Evolutionary conservation across 2,329 filamentous ascomycete genomes (phyloP).

Genomic region (Colletotrichum agaves): DNA sequence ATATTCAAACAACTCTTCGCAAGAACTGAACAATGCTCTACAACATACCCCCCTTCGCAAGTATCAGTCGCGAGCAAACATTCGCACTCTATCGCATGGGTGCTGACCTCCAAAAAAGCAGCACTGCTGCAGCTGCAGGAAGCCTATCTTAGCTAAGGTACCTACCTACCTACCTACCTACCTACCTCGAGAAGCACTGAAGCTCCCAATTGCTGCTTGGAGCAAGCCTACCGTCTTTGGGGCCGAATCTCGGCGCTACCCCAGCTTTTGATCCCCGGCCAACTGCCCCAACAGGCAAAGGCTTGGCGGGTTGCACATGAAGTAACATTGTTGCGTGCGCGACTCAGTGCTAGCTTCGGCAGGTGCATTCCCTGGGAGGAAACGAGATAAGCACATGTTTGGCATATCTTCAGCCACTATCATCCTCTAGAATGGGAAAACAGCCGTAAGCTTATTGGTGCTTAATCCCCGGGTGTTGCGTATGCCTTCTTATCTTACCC

Average conservation of each 20-base stretch:
- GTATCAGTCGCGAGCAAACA: no score
- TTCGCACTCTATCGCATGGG: no score
- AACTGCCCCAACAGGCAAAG: slow-evolving; percentile 23
- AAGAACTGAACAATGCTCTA: no score
- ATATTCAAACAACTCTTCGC: no score
- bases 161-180: no score
- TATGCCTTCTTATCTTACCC: slow-evolving; percentile 31
- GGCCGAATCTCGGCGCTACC: slow-evolving; percentile 30
- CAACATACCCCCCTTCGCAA: no score
- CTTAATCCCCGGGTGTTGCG: slow-evolving; percentile 27
- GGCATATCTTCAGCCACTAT: not conserved
- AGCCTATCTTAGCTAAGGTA: not conserved
- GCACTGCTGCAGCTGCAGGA: not conserved
- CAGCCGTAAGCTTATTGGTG: slow-evolving; percentile 8
- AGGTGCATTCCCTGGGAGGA: not conserved
- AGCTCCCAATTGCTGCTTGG: not conserved
- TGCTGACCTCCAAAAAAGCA: no score
- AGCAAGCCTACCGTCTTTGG: not conserved
- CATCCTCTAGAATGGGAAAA: not conserved
- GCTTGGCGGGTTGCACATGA: not conserved
- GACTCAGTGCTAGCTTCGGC: not conserved
- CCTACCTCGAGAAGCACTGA: not conserved
- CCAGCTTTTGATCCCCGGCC: slow-evolving; percentile 14
- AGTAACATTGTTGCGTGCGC: not conserved
- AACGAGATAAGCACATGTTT: slow-evolving; percentile 24